Percentiles rank a stretch among this genome's conserved stretches.
Evolutionary conservation across 2,329 filamentous ascomycete species (phyloP).

Genomic region (Graphiopsis chlorocephala): DNA sequence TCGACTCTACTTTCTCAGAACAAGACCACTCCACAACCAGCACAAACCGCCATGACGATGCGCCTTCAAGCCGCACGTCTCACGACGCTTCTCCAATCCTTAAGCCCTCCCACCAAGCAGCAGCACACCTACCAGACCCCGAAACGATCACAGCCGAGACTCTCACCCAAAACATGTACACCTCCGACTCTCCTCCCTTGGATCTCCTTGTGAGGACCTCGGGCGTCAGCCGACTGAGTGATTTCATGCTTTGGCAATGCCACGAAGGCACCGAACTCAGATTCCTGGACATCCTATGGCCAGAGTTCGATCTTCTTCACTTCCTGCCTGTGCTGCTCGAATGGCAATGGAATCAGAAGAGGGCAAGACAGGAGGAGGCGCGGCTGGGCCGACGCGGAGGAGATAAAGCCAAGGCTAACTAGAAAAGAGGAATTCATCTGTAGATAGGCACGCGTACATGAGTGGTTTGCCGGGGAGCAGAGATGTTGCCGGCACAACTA

Average conservation of each 20-base stretch:
- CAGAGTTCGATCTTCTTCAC: constrained; percentile 89
- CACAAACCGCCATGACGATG: constrained; percentile 16
- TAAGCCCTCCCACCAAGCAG: constrained; percentile 6
- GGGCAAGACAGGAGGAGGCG: constrained; percentile 6
- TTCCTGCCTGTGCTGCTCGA: constrained; percentile 90
- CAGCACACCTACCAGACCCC: constrained; percentile 59
- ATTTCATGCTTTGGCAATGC: constrained; percentile 99
- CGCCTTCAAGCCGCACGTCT: constrained; percentile 27
- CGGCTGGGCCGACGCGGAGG: constrained; percentile 9
- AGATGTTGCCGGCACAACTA: neutral
- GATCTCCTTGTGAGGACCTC: constrained; percentile 91
- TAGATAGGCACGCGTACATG: neutral
- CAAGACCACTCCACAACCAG: constrained; percentile 17
- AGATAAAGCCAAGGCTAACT: neutral
- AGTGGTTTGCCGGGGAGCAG: neutral
- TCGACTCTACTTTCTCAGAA: constrained; percentile 17
- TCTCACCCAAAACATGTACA: constrained; percentile 83
- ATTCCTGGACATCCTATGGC: constrained; percentile 90
- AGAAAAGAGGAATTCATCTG: neutral
- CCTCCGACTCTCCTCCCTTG: constrained; percentile 76
- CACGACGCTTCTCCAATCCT: constrained; percentile 21
- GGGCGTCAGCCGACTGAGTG: constrained; percentile 85
- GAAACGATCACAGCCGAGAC: constrained; percentile 84
- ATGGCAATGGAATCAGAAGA: constrained; percentile 67
- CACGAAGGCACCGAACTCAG: constrained; percentile 90